Base-by-base conservation (phyloP, 768 basidiomycete genomes). In the Clathrus columnatus region DNA sequence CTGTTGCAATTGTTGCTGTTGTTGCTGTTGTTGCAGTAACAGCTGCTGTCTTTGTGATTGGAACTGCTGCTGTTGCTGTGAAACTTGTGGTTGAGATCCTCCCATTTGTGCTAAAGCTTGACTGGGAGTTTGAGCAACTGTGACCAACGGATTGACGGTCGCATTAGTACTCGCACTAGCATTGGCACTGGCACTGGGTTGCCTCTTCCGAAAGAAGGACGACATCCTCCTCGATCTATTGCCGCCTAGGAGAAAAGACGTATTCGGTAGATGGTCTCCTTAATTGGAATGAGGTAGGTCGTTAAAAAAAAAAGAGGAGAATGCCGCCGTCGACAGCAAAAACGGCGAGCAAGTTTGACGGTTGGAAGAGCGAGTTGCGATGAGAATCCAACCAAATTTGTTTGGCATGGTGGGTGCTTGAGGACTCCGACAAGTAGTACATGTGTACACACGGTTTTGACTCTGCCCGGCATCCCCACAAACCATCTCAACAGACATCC, bases 131-230 rank as follows among this genome's bases (percentile, higher is more conserved):
- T 83, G 81, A 6, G 79, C 73, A 52, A 83, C 71, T 43, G 81
- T 77, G 61, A 83, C 81, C 63, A 70, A 51, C n/a, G 60, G 28
- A 28, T 47, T 41, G 62, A 27, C 53, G 60, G 57, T 54, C 55
- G 58, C 53, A 36, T 63, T 66, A 28, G 62, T 63, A 52, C 32
- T 50, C 48, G 55, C 58, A 18, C 45, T 52, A 18, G 70, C 27
- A 77, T 61, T 24, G 72, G 61, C 49, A 67, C 64, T 70, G 61
- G 72, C 70, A 49, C 72, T 78, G 51, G 80, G 76, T 60, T 83
- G 79, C 80, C 87, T 90, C 84, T 83, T 89, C 79, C 87, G 80
- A 44, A 81, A 85, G 80, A 91, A 91, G 87, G 90, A 91, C 78
- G 87, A 89, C 89, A 91, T 91, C 82, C 84, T 84, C 69, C 83